phyloP scores from a whole-genome alignment of 257 asterid genomes.

The Capsicum pubescens region DNA sequence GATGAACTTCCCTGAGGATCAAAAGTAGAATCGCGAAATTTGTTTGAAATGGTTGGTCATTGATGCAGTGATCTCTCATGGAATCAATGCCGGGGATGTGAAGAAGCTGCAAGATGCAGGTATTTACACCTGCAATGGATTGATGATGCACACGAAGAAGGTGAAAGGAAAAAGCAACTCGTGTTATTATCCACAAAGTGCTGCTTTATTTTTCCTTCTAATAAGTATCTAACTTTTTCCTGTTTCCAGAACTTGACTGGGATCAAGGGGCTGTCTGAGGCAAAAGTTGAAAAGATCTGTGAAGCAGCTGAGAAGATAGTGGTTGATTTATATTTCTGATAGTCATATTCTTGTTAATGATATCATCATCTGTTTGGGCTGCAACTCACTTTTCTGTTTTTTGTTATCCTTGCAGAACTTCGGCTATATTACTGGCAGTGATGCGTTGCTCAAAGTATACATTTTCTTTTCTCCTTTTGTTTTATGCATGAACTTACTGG shows the following conservation, averaged over 20 bases:
- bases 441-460: constrained; percentile 86
- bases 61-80: constrained; percentile 83
- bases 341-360: background rate
- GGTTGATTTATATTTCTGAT: constrained; percentile 49
- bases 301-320: constrained; percentile 99
- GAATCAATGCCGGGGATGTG: constrained; percentile 98
- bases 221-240: background rate
- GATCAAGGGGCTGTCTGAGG: constrained; percentile 97
- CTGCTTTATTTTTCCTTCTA: background rate
- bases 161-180: constrained; percentile 38
- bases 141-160: constrained; percentile 99
- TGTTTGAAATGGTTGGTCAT: background rate
- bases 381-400: constrained; percentile 23
- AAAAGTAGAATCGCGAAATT: background rate
- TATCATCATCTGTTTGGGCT: constrained; percentile 16
- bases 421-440: constrained; percentile 98
- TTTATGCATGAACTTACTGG: constrained; percentile 6
- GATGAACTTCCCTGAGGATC: background rate
- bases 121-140: constrained; percentile 89
- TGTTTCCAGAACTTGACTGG: constrained; percentile 75
- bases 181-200: background rate
- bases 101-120: constrained; percentile 99
- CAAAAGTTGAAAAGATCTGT: constrained; percentile 95
- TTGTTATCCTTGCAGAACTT: constrained; percentile 59
- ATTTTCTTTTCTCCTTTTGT: constrained; percentile 26